Percentiles rank a stretch among this genome's conserved stretches.
Conservation (phyloP, 2,329 filamentous ascomycete species). For the Fusarium oligoseptatum region DNA sequence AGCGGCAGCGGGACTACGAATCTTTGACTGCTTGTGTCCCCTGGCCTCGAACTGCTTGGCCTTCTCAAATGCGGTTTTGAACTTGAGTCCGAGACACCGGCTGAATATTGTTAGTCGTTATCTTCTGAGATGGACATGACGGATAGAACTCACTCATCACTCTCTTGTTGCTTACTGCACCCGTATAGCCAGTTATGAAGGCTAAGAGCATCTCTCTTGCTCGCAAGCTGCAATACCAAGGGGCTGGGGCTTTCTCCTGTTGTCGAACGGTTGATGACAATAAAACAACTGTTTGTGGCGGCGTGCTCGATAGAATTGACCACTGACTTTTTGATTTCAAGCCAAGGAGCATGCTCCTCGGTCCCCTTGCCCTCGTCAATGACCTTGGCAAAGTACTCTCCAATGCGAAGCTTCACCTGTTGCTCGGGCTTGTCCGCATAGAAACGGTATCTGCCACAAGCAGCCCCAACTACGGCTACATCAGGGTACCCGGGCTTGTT, state of each 20-base stretch:
- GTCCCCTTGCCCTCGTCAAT: not conserved
- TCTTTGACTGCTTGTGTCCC: not conserved
- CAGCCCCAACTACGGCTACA: conserved; percentile 42
- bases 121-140: not conserved
- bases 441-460: conserved; percentile 32
- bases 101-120: conserved; percentile 29
- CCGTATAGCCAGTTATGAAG: conserved; percentile 36
- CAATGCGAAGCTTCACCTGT: conserved; percentile 19
- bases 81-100: conserved; percentile 16
- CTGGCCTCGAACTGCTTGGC: conserved; percentile 3
- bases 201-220: conserved; percentile 8
- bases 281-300: conserved; percentile 27
- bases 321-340: conserved; percentile 34
- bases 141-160: conserved; percentile 26
- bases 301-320: conserved; percentile 31
- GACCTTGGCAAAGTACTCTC: conserved; percentile 7
- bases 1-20: not conserved
- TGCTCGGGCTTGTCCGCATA: not conserved
- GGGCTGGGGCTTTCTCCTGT: not conserved
- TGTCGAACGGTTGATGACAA: conserved; percentile 42
- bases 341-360: conserved; percentile 31
- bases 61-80: conserved; percentile 6
- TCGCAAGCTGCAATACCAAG: conserved; percentile 42
- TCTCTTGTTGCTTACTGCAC: not conserved
- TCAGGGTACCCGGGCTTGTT: not conserved